Conservation (phyloP, 176 grass and related monocot genomes). For the Zoysia japonica region DNA sequence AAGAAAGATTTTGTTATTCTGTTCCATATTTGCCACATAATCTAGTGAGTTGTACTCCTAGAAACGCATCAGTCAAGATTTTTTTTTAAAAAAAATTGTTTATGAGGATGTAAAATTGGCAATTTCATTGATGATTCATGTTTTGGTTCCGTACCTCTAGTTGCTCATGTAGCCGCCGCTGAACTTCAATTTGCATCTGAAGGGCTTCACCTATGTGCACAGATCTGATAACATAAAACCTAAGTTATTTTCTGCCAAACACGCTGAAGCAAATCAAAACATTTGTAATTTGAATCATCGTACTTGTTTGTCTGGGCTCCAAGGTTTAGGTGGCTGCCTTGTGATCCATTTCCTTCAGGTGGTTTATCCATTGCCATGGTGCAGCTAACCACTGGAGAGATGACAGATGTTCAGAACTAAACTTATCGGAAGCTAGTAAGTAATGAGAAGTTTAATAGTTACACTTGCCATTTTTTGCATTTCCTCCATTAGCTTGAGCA, state of each 20-base stretch:
- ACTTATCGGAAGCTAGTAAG: slow-evolving; percentile 22
- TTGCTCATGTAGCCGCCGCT: slow-evolving; percentile 84
- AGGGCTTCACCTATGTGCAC: slow-evolving; percentile 93
- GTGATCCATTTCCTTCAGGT: slow-evolving; percentile 60
- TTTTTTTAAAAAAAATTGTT: not conserved
- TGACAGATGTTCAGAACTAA: slow-evolving; percentile 35
- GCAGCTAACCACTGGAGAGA: slow-evolving; percentile 49
- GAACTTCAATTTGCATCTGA: slow-evolving; percentile 99
- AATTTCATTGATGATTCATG: slow-evolving; percentile 19
- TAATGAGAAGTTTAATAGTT: not conserved
- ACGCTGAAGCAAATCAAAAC: slow-evolving; percentile 15
- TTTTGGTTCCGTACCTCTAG: slow-evolving; percentile 65
- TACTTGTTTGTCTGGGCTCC: slow-evolving; percentile 84
- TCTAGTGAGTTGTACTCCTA: slow-evolving; percentile 11
- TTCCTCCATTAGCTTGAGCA: slow-evolving; percentile 56
- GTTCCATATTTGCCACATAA: slow-evolving; percentile 13
- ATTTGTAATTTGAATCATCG: slow-evolving; percentile 1
- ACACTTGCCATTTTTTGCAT: slow-evolving; percentile 67
- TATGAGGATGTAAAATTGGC: slow-evolving; percentile 6
- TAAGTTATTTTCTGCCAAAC: slow-evolving; percentile 40
- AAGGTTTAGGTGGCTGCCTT: slow-evolving; percentile 51
- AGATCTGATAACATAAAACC: slow-evolving; percentile 58
- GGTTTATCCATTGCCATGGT: slow-evolving; percentile 59
- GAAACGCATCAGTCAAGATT: not conserved
- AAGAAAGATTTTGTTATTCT: slow-evolving; percentile 35